phyloP scores from a whole-genome alignment of 768 basidiomycete genomes.

The Agrocybe pediades region DNA sequence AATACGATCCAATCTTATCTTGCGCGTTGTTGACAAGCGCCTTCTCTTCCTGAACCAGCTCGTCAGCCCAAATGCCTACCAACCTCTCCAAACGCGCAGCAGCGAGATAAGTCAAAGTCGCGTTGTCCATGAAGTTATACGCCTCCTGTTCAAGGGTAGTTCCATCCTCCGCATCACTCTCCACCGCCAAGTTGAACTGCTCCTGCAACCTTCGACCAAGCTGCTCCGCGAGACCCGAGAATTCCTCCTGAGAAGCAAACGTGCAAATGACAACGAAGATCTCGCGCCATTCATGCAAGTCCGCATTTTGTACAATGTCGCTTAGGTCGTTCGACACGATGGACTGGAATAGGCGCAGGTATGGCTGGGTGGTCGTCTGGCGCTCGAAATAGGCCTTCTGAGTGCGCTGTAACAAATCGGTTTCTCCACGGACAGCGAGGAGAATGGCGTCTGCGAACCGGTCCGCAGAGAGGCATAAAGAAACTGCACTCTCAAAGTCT shows the following conservation, averaged over 20 bases:
- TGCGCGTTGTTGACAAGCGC: slow-evolving; percentile 43
- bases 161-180: slow-evolving; percentile 44
- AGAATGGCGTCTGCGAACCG: slow-evolving; percentile 95
- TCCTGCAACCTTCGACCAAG: slow-evolving; percentile 90
- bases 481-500: slow-evolving; percentile 95
- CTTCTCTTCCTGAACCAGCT: slow-evolving; percentile 84
- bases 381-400: slow-evolving; percentile 94
- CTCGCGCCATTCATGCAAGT: slow-evolving; percentile 93
- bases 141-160: slow-evolving; percentile 40
- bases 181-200: slow-evolving; percentile 58
- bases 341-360: slow-evolving; percentile 92
- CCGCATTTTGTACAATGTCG: slow-evolving; percentile 96
- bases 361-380: slow-evolving; percentile 73
- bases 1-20: slow-evolving; percentile 51
- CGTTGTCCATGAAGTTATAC: slow-evolving; percentile 73
- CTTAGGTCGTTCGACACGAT: slow-evolving; percentile 90
- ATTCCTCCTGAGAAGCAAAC: slow-evolving; percentile 85
- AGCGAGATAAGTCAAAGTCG: slow-evolving; percentile 93
- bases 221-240: slow-evolving; percentile 85
- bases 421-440: slow-evolving; percentile 88
- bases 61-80: slow-evolving; percentile 90
- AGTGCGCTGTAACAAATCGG: slow-evolving; percentile 82
- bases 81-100: slow-evolving; percentile 86
- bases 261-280: slow-evolving; percentile 97
- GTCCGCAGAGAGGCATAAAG: slow-evolving; percentile 84